A percentile compares a stretch with the other conserved stretches of the same genome.
These are phyloP conservation scores for Eucalyptus guilfoylei DNA, from an alignment of 345 rosid genomes.

Conservation along the genomic window DNA sequence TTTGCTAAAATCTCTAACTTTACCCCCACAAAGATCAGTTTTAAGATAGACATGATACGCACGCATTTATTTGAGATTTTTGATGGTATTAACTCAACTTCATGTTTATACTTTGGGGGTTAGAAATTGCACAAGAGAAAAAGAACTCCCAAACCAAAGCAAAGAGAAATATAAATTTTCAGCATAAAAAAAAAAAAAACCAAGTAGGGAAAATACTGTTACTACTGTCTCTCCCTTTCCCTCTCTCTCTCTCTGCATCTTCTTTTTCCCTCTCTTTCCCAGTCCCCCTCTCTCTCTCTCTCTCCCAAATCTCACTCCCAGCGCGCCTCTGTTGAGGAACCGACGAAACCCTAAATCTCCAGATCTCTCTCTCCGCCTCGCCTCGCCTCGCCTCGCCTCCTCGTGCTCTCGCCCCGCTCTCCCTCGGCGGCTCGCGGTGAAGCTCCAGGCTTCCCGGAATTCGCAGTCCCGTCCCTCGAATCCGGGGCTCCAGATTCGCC, in stretches of 20 bases:
- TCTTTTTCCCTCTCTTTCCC: not conserved
- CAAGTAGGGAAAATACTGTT: not conserved
- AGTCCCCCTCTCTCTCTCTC: not conserved
- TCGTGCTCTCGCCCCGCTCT: not conserved
- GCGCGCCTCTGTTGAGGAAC: not conserved
- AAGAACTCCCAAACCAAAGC: not conserved
- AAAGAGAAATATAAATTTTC: not conserved
- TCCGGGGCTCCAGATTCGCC: not conserved
- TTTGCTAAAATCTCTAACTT: not conserved
- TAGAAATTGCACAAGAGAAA: no score
- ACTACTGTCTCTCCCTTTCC: not conserved
- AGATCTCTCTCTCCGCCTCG: not conserved
- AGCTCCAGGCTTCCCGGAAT: not conserved
- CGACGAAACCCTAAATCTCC: not conserved
- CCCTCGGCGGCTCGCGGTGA: not conserved
- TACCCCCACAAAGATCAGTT: fast-evolving
- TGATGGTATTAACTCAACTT: not conserved
- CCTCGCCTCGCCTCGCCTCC: not conserved
- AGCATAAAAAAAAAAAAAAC: no score
- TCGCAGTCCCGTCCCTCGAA: not conserved
- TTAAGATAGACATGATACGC: fast-evolving
- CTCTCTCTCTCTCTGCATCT: not conserved
- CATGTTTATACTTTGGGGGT: no score
- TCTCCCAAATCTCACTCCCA: not conserved
- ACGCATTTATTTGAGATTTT: fast-evolving